Percentiles rank a stretch among this genome's conserved stretches.
Conservation (phyloP, 495 filamentous ascomycete genomes). For the Neurospora cerealis region DNA sequence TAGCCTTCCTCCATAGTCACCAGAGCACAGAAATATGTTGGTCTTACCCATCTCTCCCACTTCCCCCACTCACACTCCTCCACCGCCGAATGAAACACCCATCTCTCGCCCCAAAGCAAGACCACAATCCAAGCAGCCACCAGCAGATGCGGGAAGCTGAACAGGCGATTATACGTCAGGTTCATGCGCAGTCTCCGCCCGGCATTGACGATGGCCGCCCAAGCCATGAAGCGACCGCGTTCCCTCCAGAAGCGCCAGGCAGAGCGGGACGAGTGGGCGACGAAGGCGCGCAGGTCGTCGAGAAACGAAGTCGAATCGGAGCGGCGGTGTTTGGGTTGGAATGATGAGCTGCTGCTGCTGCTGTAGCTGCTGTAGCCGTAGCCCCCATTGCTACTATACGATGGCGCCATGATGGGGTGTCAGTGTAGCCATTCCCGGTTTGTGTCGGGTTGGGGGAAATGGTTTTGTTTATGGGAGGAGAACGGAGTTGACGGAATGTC, state of each 20-base stretch:
- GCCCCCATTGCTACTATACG: conserved; percentile 13
- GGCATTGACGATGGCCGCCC: conserved; percentile 13
- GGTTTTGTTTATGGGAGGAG: neutral
- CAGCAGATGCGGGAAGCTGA: conserved; percentile 56
- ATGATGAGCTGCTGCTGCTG: neutral
- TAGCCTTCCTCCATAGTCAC: neutral
- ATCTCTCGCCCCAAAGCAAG: conserved; percentile 82
- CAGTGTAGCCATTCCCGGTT: conserved; percentile 15
- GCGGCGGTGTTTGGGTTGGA: conserved; percentile 8
- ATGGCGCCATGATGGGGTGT: conserved; percentile 14
- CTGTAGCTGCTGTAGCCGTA: conserved; percentile 3
- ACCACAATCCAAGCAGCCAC: conserved; percentile 65
- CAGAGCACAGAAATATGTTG: neutral
- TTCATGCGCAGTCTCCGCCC: conserved; percentile 28
- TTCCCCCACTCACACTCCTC: conserved; percentile 66
- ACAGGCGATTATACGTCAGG: conserved; percentile 32
- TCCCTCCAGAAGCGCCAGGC: conserved; percentile 27
- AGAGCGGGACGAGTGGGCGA: conserved; percentile 23
- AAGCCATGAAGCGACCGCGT: conserved; percentile 24
- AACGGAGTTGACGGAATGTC: neutral
- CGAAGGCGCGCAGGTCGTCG: conserved; percentile 17
- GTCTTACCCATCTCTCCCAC: conserved; percentile 89
- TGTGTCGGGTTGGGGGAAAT: neutral
- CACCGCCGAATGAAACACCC: conserved; percentile 57
- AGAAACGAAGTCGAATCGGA: conserved; percentile 17